Evolutionary conservation across 2,329 filamentous ascomycete genomes (phyloP).

Genomic region (Parascedosporium putredinis): DNA sequence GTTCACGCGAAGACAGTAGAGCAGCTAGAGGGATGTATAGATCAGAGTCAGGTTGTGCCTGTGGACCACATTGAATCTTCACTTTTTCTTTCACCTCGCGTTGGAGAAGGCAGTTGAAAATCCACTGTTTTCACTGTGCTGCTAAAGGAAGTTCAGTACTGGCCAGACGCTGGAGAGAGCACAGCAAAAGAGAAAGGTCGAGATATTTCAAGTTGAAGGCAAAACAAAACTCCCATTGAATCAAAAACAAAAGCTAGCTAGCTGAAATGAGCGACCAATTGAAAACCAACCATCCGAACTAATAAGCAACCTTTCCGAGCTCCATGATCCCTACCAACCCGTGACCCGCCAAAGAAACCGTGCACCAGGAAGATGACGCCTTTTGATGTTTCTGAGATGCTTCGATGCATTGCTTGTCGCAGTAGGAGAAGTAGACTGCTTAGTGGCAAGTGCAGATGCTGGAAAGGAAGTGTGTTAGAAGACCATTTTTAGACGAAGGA

Average conservation of each 20-base stretch:
- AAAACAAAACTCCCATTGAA: not conserved
- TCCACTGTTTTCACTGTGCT: no score
- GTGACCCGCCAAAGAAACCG: not conserved
- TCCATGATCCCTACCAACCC: not conserved
- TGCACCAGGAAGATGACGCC: not conserved
- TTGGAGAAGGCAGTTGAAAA: no score
- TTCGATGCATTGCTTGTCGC: not conserved
- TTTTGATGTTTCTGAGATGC: not conserved
- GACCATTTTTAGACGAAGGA: not conserved
- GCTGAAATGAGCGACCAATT: not conserved
- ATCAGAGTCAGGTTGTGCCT: no score
- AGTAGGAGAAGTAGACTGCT: not conserved
- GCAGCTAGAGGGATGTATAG: no score
- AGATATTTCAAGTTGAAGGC: not conserved
- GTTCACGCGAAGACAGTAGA: not conserved
- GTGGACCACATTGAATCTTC: no score
- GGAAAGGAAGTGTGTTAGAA: not conserved
- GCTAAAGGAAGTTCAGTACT: no score
- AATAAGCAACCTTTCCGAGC: not conserved
- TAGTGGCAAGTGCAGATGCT: slow-evolving; percentile 1
- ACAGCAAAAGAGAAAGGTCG: no score
- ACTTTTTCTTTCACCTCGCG: no score
- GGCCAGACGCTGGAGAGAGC: no score
- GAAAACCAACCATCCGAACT: no score
- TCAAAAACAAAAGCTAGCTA: not conserved